These are phyloP conservation scores for Cordyceps javanica DNA, from an alignment of 2,329 filamentous ascomycete species.

Conservation along the genomic window DNA sequence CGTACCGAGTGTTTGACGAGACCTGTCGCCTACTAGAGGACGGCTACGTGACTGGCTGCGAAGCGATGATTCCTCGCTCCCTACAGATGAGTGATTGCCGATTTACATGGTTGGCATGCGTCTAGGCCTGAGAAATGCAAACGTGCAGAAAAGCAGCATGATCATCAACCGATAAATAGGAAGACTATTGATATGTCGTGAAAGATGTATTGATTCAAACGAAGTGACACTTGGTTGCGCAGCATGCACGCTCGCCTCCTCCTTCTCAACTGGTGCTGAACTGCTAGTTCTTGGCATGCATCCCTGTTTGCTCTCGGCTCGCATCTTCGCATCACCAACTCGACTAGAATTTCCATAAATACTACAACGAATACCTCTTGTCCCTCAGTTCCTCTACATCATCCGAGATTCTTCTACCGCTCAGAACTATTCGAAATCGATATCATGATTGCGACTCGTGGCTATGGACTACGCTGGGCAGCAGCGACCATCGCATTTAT, in stretches of 20 bases:
- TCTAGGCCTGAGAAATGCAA: no score
- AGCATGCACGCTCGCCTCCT: not conserved
- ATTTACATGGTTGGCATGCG: no score
- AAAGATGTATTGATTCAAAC: not conserved
- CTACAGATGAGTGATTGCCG: no score
- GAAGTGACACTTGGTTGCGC: not conserved
- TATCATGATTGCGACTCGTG: not conserved
- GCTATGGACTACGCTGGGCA: not conserved
- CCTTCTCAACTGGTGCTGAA: constrained; percentile 5
- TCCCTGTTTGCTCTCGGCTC: not conserved
- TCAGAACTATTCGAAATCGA: not conserved
- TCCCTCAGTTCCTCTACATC: not conserved
- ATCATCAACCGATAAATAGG: not conserved
- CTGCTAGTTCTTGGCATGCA: not conserved
- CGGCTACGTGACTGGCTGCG: no score
- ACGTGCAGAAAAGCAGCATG: not conserved
- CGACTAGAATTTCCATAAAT: not conserved
- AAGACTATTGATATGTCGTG: not conserved
- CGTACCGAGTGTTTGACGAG: not conserved
- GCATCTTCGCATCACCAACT: constrained; percentile 1
- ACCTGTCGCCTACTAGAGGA: no score
- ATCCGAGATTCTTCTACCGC: not conserved
- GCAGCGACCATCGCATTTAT: not conserved
- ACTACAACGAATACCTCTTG: not conserved
- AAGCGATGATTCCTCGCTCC: no score